phyloP scores from a whole-genome alignment of 2,329 filamentous ascomycete genomes.

The Colletotrichum melonis region DNA sequence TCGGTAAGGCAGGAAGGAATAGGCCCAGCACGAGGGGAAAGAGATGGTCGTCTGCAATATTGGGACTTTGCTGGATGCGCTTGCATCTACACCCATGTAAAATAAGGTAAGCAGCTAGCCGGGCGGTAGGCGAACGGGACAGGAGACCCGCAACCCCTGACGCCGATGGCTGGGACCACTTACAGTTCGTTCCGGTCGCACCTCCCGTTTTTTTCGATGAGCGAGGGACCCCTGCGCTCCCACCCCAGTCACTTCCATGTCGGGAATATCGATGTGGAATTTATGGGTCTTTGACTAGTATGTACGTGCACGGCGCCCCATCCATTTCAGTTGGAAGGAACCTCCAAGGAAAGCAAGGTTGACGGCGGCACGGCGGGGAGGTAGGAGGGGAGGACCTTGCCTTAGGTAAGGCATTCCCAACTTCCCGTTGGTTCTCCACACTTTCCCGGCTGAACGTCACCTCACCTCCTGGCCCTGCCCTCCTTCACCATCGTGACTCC shows the following conservation, averaged over 20 bases:
- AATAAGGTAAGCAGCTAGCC: conserved; percentile 16
- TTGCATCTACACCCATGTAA: conserved; percentile 7
- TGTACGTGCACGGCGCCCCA: not conserved
- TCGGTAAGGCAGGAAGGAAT: not conserved
- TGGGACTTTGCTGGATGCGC: not conserved
- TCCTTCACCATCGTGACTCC: not conserved
- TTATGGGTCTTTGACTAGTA: not conserved
- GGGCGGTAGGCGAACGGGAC: conserved; percentile 30
- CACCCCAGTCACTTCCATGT: not conserved
- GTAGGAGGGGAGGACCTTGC: not conserved
- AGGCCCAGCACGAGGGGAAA: not conserved
- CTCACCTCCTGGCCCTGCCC: not conserved
- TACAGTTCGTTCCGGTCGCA: conserved; percentile 8
- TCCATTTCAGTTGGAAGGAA: not conserved
- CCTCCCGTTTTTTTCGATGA: not conserved
- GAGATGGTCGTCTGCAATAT: not conserved
- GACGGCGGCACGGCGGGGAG: too few relatives aligned
- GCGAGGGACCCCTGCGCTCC: not conserved
- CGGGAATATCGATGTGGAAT: not conserved
- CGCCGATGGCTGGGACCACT: conserved; percentile 14
- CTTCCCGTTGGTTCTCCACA: not conserved
- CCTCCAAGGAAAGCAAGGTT: too few relatives aligned
- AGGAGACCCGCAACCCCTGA: conserved; percentile 17
- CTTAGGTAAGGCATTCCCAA: not conserved
- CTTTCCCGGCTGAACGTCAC: conserved; percentile 1